Base-by-base conservation (phyloP, 2,329 filamentous ascomycete species). In the Arthroderma sp. region DNA sequence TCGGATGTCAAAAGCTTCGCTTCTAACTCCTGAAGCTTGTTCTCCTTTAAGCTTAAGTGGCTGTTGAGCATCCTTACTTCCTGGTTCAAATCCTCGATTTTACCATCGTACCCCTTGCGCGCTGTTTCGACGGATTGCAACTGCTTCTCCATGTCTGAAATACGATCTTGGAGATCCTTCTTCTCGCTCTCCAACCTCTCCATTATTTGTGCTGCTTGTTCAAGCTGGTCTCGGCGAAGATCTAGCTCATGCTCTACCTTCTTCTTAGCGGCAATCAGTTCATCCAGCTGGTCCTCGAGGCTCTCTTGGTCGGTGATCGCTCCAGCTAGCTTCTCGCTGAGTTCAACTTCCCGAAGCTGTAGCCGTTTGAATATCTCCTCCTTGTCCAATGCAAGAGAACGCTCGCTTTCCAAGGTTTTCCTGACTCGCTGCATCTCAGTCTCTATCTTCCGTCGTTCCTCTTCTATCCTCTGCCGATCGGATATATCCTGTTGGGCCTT, bases 311-410 rank as follows among this genome's bases (percentile, higher is more conserved):
- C 94, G 21, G 95, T 87, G 59, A 97, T 83, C 31, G 91, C 91
- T 39, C 88, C 91, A 38, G 89, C 82, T 28, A 99, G 80, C 74
- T 97, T 96, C 66, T 98, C 94, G 55, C 86, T 88, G 2, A 99
- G 80, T 68, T 98, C 91, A 9, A 84, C 80, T 72, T 98, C 93
- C n/a, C 93, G 86, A 56, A 85, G 76, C 68, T 96, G 93, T 21
- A 98, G 78, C n/a, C 94, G 83, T 68, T 91, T 94, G 77, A 97
- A 98, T 60, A 99, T 98, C 66, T 98, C 93, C 68, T 99, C 94
- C 70, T 98, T 98, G 72, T 99, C 93, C 4, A 98, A 76, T 0
- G 93, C 93, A 43, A 98, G 78, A n/a, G 91, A 88, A 54, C 93
- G 84, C 72, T 98, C 94, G 63, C 91, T 95, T 70, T 98, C 94